phyloP scores from a whole-genome alignment of 108 stramenopile species.

The Poteriospumella lacustris region DNA sequence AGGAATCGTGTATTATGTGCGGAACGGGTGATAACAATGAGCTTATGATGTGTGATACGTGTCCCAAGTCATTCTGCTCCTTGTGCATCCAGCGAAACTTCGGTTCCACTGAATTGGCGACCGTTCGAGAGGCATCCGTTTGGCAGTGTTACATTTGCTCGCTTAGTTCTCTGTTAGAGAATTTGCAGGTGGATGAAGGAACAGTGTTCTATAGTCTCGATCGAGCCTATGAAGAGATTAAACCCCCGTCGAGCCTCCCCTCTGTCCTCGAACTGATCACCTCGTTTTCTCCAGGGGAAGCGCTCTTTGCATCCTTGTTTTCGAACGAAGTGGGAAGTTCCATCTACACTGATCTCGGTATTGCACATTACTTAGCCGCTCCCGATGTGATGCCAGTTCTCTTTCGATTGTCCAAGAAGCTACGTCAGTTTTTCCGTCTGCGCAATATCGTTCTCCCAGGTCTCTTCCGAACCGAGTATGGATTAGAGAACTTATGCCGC shows the following conservation, averaged over 20 bases:
- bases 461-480: neutral
- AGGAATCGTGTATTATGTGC: neutral
- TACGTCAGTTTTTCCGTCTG: neutral
- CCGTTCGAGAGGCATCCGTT: neutral
- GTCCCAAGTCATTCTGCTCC: neutral
- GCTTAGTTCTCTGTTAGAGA: neutral
- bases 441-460: neutral
- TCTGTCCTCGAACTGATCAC: neutral
- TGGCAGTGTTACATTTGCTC: slow-evolving; percentile 10
- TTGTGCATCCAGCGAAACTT: neutral
- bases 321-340: neutral
- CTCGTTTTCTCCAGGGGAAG: neutral
- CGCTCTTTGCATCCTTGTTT: neutral
- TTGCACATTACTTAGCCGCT: neutral
- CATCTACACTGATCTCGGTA: neutral
- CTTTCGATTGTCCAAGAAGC: neutral
- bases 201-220: neutral
- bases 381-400: neutral
- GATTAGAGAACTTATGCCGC: neutral
- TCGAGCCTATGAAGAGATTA: neutral
- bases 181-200: neutral
- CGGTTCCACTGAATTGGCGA: neutral
- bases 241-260: neutral
- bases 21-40: neutral
- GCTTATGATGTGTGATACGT: neutral